phyloP scores from a whole-genome alignment of 2,329 filamentous ascomycete species.

The Metarhizium sp. region DNA sequence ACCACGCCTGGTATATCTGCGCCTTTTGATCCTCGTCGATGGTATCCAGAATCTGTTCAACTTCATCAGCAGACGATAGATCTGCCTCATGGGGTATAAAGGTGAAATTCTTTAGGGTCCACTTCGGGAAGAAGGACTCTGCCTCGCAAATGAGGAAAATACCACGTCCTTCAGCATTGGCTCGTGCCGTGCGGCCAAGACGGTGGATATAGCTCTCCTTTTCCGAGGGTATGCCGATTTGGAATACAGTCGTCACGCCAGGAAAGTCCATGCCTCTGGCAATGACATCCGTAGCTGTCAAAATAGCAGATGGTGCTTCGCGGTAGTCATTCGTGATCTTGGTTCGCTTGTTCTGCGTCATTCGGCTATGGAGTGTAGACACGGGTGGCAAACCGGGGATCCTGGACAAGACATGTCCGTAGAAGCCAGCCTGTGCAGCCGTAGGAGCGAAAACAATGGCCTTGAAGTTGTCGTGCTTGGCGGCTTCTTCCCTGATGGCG shows the following conservation, averaged over 20 bases:
- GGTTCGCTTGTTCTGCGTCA: conserved; percentile 39
- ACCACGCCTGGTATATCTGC: conserved; percentile 47
- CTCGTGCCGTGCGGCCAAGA: conserved; percentile 56
- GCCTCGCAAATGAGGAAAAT: conserved; percentile 46
- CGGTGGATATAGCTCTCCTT: conserved; percentile 60
- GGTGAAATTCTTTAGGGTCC: conserved; percentile 42
- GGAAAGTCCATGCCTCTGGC: conserved; percentile 67
- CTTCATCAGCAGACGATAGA: conserved; percentile 29
- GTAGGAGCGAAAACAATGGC: conserved; percentile 73
- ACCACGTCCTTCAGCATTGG: conserved; percentile 53
- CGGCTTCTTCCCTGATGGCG: conserved; percentile 39
- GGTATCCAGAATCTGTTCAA: conserved; percentile 26
- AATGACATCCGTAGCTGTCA: conserved; percentile 63
- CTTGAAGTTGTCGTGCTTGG: conserved; percentile 54
- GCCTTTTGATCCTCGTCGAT: conserved; percentile 35
- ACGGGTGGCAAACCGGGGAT: conserved; percentile 32
- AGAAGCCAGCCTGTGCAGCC: conserved; percentile 41
- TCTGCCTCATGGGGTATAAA: conserved; percentile 38
- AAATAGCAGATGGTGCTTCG: conserved; percentile 36
- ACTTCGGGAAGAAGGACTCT: conserved; percentile 41
- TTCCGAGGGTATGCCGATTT: conserved; percentile 49
- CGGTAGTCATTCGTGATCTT: conserved; percentile 57
- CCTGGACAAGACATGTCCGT: conserved; percentile 33
- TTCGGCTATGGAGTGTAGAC: conserved; percentile 39
- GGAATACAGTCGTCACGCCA: conserved; percentile 57